Percentiles rank a stretch among this genome's conserved stretches.
Evolutionary conservation across 371 early-diverging fungal species (phyloP).

Genomic region (Zychaea mexicana): DNA sequence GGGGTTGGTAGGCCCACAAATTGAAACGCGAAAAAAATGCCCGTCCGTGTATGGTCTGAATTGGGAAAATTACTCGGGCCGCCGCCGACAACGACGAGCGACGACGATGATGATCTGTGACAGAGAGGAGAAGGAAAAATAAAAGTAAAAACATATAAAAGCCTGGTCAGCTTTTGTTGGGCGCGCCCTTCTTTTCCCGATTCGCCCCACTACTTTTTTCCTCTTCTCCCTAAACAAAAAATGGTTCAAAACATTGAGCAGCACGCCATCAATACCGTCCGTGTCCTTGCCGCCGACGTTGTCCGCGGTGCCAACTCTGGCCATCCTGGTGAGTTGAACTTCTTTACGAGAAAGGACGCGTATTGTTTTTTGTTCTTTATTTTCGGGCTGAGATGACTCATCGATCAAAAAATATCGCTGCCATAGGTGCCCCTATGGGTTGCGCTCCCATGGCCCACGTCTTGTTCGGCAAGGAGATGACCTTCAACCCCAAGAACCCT

Average conservation of each 20-base stretch:
- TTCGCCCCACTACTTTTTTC: conserved; percentile 13
- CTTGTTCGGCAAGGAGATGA: conserved; percentile 86
- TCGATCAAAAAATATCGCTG: background rate
- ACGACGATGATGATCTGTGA: background rate
- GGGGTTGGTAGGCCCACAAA: background rate
- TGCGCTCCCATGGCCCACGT: conserved; percentile 97
- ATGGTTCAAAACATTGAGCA: conserved; percentile 64
- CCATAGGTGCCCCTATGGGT: conserved; percentile 93
- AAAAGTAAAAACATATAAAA: conserved; percentile 4
- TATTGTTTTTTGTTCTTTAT: conserved; percentile 1
- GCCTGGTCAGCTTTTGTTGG: background rate
- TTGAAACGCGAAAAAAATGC: conserved; percentile 5
- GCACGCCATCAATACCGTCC: conserved; percentile 89
- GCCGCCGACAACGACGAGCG: no score
- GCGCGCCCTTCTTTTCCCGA: background rate
- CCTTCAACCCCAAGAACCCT: conserved; percentile 85
- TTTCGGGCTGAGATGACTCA: background rate
- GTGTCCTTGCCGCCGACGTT: conserved; percentile 92
- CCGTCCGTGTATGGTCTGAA: background rate
- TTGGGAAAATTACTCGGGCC: conserved; percentile 2
- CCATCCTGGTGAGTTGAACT: conserved; percentile 81
- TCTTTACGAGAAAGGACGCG: background rate
- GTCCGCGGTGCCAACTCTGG: conserved; percentile 97
- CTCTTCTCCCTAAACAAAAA: no score
- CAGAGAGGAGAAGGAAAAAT: conserved; percentile 5